A percentile compares a stretch with the other conserved stretches of the same genome.
Conservation (phyloP, 352 stramenopile genomes). For the Phytophthora cajani region DNA sequence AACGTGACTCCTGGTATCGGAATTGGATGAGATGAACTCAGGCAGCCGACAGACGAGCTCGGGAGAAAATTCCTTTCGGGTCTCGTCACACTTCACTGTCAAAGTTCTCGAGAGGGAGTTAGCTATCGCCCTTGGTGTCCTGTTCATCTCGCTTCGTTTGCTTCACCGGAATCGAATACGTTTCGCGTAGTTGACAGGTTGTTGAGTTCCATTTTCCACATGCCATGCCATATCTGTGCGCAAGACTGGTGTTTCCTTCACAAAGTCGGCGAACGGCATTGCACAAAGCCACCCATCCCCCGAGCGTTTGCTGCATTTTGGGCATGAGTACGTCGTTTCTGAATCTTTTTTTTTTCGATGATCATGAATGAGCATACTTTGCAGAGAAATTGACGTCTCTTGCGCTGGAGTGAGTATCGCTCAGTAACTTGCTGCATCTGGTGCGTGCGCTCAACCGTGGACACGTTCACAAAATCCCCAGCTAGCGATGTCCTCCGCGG, state of each 20-base stretch:
- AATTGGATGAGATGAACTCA: no score
- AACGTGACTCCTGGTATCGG: no score
- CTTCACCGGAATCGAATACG: background rate
- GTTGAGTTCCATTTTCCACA: background rate
- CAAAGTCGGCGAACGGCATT: background rate
- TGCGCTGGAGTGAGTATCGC: background rate
- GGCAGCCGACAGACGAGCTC: no score
- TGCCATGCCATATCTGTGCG: background rate
- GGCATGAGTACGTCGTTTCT: background rate
- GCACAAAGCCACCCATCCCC: background rate
- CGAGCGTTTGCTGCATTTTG: background rate
- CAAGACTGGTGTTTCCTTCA: background rate
- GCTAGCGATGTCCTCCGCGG: background rate
- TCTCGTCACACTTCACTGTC: no score
- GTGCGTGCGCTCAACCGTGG: no score
- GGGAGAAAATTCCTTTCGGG: no score
- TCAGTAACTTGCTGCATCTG: no score
- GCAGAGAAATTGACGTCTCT: background rate
- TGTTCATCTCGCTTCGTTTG: background rate
- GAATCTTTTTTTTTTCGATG: background rate
- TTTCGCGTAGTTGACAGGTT: background rate
- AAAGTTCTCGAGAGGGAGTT: no score
- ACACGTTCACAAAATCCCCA: background rate
- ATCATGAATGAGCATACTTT: background rate
- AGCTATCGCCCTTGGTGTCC: background rate